Base-by-base conservation (phyloP, 345 rosid species). In the Populus alba region DNA sequence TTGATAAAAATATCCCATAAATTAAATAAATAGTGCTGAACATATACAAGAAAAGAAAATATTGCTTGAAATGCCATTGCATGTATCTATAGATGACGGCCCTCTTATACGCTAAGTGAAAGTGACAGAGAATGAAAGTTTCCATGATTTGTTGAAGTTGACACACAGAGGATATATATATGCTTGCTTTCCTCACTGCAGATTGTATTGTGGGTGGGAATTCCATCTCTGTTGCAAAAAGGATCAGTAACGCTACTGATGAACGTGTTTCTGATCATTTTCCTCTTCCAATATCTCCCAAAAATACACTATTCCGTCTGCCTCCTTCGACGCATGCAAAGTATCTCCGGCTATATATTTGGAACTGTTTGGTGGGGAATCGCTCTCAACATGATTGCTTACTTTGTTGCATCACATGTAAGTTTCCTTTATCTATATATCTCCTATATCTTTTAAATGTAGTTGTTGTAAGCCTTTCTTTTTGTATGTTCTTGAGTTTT, bases 311-410 rank as follows among this genome's bases (percentile, higher is more conserved):
- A 95, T 82, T 91, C 97, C 7, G 86, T 95, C 12, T 89, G 96
- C 86, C 90, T 93, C 72, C 85, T 95, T 69, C 99, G 98, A 35
- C 91, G 91, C 62, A 92, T 91, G 96, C 98, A 94, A 75, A 91
- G 81, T 67, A 84, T 90, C 69, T 92, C 98, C n/a, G 97, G 98
- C 69, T 95, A 95, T 90, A 88, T 93, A 51, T 95, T 93, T 71
- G 98, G 99, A 17, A 93, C 98, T 0, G 93, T 93, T 66, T 95
- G 99, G 99, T 93, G 98, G 99, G 99, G 99, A 38, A 87, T 95
- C 43, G 92, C 90, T 39, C 98, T 95, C 84, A 95, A 93, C 87
- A 83, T 95, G 94, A 83, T 93, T 5, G 99, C 97, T 11, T 95
- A 93, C 76, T 95, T 95, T 53, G 98, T 95, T 33, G 99, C 99